phyloP scores from a whole-genome alignment of 768 basidiomycete species.

The Lactarius tabidus region DNA sequence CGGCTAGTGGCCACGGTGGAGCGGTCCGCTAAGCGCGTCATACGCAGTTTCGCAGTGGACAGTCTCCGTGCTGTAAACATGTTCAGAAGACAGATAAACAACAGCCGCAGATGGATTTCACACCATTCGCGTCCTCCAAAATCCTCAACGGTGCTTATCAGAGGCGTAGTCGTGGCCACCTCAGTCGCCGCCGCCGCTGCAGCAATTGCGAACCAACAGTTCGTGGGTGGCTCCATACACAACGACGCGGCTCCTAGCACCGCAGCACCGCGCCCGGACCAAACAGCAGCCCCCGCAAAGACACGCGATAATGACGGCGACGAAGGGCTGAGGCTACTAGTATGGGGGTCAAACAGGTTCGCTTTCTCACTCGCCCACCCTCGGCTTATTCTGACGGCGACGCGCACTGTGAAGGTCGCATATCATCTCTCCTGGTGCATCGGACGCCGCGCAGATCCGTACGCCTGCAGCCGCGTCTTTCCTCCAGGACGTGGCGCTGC shows the following conservation, averaged over 20 bases:
- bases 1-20: neutral
- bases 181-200: constrained; percentile 6
- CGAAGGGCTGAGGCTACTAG: constrained; percentile 35
- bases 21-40: neutral
- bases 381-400: neutral
- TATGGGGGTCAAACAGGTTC: constrained; percentile 77
- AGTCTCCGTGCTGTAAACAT: constrained; percentile 2
- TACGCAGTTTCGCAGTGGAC: neutral
- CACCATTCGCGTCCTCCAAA: neutral
- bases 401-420: constrained; percentile 40
- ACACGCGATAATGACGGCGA: constrained; percentile 32
- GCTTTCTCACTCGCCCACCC: constrained; percentile 1
- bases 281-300: neutral
- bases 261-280: constrained; percentile 4
- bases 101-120: constrained; percentile 11
- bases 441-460: constrained; percentile 41
- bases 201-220: constrained; percentile 11
- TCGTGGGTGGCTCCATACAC: constrained; percentile 28
- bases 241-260: constrained; percentile 33
- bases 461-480: constrained; percentile 50
- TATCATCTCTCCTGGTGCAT: constrained; percentile 40
- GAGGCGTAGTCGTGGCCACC: constrained; percentile 11
- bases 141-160: constrained; percentile 2
- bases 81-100: constrained; percentile 13
- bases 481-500: constrained; percentile 65